Conservation (phyloP, 371 early-diverging fungal genomes). For the Mortierella sp. region DNA sequence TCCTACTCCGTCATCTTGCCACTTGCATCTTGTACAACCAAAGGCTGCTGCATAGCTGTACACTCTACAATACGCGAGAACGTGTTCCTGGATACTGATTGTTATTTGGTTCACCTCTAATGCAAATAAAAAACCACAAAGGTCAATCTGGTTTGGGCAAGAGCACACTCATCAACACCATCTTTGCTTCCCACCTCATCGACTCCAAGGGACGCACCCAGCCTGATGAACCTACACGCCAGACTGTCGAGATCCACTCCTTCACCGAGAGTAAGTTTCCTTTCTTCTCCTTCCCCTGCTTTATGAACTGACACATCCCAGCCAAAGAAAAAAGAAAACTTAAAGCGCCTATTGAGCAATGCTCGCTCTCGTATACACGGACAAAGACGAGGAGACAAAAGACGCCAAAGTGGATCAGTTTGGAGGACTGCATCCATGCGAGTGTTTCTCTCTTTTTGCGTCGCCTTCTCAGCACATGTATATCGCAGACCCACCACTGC, state of each 20-base stretch:
- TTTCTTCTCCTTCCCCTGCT: neutral
- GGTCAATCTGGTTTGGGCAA: constrained; percentile 99
- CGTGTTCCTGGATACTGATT: neutral
- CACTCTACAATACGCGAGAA: too few species aligned
- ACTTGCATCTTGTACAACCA: neutral
- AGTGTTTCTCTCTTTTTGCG: too few species aligned
- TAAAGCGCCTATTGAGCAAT: neutral
- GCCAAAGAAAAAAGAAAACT: neutral
- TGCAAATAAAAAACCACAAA: constrained; percentile 23
- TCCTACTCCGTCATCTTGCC: too few species aligned
- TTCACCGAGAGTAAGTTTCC: constrained; percentile 76
- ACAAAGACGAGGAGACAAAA: neutral
- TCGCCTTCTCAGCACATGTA: too few species aligned
- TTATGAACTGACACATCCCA: neutral
- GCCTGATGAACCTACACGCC: constrained; percentile 80
- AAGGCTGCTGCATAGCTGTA: too few species aligned
- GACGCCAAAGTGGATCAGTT: neutral
- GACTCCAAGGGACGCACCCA: constrained; percentile 84
- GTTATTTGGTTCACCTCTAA: neutral
- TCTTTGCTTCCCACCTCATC: constrained; percentile 87
- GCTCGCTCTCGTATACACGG: neutral
- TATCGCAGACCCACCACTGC: too few species aligned
- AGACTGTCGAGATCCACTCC: constrained; percentile 88
- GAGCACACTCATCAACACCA: constrained; percentile 98
- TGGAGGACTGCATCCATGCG: too few species aligned